Base-by-base conservation (phyloP, 169 alveolate genomes). In the Eimeria mitis region DNA sequence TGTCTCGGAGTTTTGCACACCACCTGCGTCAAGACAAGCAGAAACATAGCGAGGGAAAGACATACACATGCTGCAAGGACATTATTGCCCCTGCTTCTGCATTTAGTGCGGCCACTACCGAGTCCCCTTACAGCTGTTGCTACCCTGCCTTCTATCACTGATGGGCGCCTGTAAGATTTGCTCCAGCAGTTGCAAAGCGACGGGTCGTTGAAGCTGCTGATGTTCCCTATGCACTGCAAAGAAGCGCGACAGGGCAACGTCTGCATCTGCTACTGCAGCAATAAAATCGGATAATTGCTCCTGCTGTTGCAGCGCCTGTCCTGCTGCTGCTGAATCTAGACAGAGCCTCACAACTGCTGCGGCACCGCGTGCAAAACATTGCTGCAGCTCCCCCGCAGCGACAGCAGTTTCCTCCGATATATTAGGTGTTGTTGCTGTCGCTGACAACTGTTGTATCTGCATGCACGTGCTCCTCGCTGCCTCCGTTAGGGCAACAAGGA, bases 231-330 rank as follows among this genome's bases (percentile, higher is more conserved):
- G 81, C 71, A 31, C 8, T 87, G 61, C 0, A 42, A 52, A 49
- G 73, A 63, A 31, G 68, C 59, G 83, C 28, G 8, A 31, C 31
- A 87, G 63, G 81, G 37, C 44, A 31, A 47, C 7, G 78, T 87
- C 92, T 63, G 92, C 92, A 42, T 87, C 81, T 63, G 65, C 92
- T 25, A 83, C 92, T 37, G 83, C 92, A 61, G 78, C 81, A 1
- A 87, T 23, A 23, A 87, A 63, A 23, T 87, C 92, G n/a, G 78
- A 28, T 21, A 87, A 34, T 21, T 87, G 92, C 81, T 21, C 75
- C 63, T 87, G 79, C 81, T 87, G 92, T 19, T 37, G 78, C 83
- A 42, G 37, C 81, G 44, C 52, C 65, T 25, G 65, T 52, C 81
- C 92, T 7, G 81, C 47, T 40, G 44, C 81, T 9, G 92, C 81